phyloP scores from a whole-genome alignment of 495 filamentous ascomycete species.

The Xeromyces bisporus region DNA sequence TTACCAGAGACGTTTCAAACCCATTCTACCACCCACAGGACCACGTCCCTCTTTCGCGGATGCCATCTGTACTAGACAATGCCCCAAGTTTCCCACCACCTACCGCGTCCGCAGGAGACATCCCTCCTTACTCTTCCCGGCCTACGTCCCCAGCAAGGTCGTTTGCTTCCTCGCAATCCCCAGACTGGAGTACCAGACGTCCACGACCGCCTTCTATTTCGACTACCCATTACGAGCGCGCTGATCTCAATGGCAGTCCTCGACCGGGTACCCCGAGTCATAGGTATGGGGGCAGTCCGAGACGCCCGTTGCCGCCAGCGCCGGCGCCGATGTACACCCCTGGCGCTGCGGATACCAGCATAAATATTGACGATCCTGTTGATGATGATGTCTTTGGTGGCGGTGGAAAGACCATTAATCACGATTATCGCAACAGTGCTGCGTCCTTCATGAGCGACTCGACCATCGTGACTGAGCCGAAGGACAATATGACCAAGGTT shows the following conservation, averaged over 20 bases:
- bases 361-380: conserved; percentile 37
- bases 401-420: conserved; percentile 29
- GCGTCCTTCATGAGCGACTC: conserved; percentile 51
- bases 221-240: conserved; percentile 59
- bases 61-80: conserved; percentile 36
- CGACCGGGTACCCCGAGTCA: conserved; percentile 81
- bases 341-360: conserved; percentile 21
- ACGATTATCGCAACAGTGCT: conserved; percentile 28
- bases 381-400: conserved; percentile 67
- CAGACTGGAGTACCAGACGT: conserved; percentile 51
- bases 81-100: conserved; percentile 41
- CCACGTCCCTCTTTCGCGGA: conserved; percentile 26
- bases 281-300: conserved; percentile 67
- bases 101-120: conserved; percentile 22
- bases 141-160: conserved; percentile 45
- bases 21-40: conserved; percentile 19
- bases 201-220: conserved; percentile 40
- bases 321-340: conserved; percentile 31
- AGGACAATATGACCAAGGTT: conserved; percentile 24
- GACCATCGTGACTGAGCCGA: conserved; percentile 41
- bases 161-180: conserved; percentile 54
- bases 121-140: conserved; percentile 32
- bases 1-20: conserved; percentile 8
- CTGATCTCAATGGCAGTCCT: conserved; percentile 76
- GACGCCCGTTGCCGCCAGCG: conserved; percentile 77